Base-by-base conservation (phyloP, 352 stramenopile genomes). In the Thalassiosira hispida region DNA sequence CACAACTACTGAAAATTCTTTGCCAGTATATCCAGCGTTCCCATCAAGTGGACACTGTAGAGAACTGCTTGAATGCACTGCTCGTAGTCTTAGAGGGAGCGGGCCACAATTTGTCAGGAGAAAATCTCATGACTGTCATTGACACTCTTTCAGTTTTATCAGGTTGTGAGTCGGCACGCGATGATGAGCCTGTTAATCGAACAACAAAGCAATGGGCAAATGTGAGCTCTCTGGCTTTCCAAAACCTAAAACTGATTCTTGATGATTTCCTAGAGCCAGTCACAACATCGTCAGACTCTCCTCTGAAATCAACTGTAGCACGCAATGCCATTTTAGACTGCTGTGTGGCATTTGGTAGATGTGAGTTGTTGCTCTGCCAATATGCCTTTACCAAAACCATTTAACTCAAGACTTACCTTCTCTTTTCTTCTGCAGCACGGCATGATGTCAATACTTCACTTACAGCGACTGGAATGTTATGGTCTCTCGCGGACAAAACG, bases 391-490 rank as follows among this genome's bases (percentile, higher is more conserved):
- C n/a, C n/a, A n/a, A n/a, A n/a, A n/a, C n/a, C n/a, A n/a, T n/a
- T n/a, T n/a, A n/a, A n/a, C n/a, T n/a, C n/a, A n/a, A n/a, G n/a
- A n/a, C n/a, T n/a, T n/a, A n/a, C n/a, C n/a, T n/a, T n/a, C n/a
- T n/a, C n/a, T n/a, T n/a, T n/a, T n/a, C n/a, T n/a, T n/a, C n/a
- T n/a, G n/a, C n/a, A n/a, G n/a, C 95, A 61, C 91, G 91, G 5
- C 97, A 98, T 69, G 96, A 98, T 86, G 94, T 99, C 38, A 99
- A 99, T 81, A 98, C 98, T 53, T 98, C 96, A 70, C 91, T 99
- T 8, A 99, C 97, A 1, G 96, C 96, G 0, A 97, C 98, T 74
- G 98, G 97, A 70, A 96, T 98, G 70, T 85, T 98, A 4, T 99
- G 96, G 96, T 97, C 93, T 65, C 95, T 98, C 23, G 95, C 88